These are phyloP conservation scores for Phaeomoniella chlamydospora DNA, from an alignment of 2,329 filamentous ascomycete species.

Conservation along the genomic window DNA sequence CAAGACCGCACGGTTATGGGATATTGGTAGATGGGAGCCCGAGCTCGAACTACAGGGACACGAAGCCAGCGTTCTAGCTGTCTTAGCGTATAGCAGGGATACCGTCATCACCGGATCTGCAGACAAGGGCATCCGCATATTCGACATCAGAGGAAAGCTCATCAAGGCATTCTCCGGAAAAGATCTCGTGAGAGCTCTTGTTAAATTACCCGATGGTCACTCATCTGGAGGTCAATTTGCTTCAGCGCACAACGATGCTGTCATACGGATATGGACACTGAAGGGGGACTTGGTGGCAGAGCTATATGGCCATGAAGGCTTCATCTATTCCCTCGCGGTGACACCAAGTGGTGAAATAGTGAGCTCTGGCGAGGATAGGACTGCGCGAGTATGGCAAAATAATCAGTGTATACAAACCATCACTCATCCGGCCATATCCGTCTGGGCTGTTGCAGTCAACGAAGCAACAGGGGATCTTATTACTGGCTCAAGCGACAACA, in stretches of 20 bases:
- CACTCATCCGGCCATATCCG: constrained; percentile 89
- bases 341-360: constrained; percentile 76
- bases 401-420: constrained; percentile 83
- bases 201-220: constrained; percentile 60
- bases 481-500: constrained; percentile 79
- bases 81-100: constrained; percentile 64
- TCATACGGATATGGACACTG: constrained; percentile 76
- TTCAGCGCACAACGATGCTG: constrained; percentile 82
- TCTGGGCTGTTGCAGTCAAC: constrained; percentile 84
- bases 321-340: constrained; percentile 73
- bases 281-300: constrained; percentile 63
- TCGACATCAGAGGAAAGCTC: constrained; percentile 50
- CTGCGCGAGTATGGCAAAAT: constrained; percentile 75
- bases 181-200: constrained; percentile 80
- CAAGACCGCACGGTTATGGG: constrained; percentile 73
- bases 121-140: constrained; percentile 79
- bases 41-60: constrained; percentile 61
- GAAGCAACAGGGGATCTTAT: constrained; percentile 76
- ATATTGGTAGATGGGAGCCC: constrained; percentile 69
- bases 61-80: constrained; percentile 77
- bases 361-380: constrained; percentile 89
- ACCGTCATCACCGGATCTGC: constrained; percentile 81
- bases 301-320: constrained; percentile 80
- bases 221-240: constrained; percentile 82
- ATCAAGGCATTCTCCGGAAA: constrained; percentile 51